Evolutionary conservation across 192 early-diverging fungal genomes (phyloP).

Genomic region (Podochytrium sp.): DNA sequence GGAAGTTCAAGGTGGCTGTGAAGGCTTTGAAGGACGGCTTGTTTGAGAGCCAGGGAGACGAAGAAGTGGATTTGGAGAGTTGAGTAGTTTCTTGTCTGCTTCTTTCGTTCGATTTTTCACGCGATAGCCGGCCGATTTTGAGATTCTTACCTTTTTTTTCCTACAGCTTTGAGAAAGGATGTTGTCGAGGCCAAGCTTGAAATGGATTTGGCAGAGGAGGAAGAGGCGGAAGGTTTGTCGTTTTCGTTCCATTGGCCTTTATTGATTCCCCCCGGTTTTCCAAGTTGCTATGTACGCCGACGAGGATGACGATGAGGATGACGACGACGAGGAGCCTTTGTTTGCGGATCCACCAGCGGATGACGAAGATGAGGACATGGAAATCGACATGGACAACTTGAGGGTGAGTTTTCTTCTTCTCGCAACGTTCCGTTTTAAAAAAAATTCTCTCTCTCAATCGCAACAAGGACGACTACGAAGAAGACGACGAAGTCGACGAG

Average conservation of each 20-base stretch:
- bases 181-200: conserved; percentile 15
- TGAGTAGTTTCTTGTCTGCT: too few species aligned
- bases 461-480: conserved; percentile 30
- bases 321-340: not conserved
- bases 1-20: conserved; percentile 15
- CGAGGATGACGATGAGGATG: conserved; percentile 20
- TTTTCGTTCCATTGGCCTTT: too few species aligned
- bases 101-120: not conserved
- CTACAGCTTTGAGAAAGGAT: conserved; percentile 17
- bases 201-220: conserved; percentile 15
- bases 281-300: not conserved
- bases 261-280: too few species aligned
- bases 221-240: conserved; percentile 10
- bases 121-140: not conserved
- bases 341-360: not conserved
- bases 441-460: not conserved
- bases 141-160: conserved; percentile 3
- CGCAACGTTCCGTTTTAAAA: too few species aligned
- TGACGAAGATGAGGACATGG: conserved; percentile 29
- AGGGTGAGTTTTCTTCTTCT: too few species aligned
- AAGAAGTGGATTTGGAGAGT: conserved; percentile 27
- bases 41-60: not conserved
- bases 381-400: conserved; percentile 23
- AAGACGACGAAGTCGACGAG: conserved; percentile 2
- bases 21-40: conserved; percentile 6